Evolutionary conservation across 257 asterid genomes (phyloP), one percentile per base, ranked within the genome.

Genomic region (Orobanche coerulescens): DNA sequence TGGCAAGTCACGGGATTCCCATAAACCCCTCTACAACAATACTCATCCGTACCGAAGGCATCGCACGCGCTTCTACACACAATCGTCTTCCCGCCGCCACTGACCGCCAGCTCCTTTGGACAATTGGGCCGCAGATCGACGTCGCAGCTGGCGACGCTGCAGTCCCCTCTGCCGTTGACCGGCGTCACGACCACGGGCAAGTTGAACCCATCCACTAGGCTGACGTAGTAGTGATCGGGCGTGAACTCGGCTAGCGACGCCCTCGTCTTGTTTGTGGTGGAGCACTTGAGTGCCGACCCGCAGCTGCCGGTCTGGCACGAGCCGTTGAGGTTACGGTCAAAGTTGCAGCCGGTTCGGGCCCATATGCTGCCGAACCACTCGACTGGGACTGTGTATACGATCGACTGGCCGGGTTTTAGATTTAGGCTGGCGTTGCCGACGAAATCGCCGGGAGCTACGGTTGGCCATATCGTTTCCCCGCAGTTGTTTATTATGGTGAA

Each of bases 1-100:
- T 74, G 87, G 22, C 98, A 92, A 0, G 87, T 85, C 24, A 24
- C 34, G 12, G 98, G 83, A 44, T 88, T 88, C 15, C 95, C 98
- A 18, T 78, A 81, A 20, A 64, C 55, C 15, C 96, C 98, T 24
- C 83, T 62, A 16, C 98, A 92, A 46, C 98, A 92, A 33, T 92
- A 92, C 69, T 92, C 95, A 13, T 92, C 98, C 0, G 98, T 92
- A 10, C 81, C 52, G 11, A 92, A 82, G 50, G 79, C 95, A 3
- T 88, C 96, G 19, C 98, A 92, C 14, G 96, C 98, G 61, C 98
- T 92, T 24, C 95, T 65, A 52, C 98, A 92, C 1, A 69, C 98
- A 18, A 86, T 75, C 20, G 55, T 70, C 57, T 68, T 73, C 23
- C 81, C 74, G 61, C 77, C 56, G 61, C 77, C 69, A 47, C n/a